Percentiles rank a stretch among this genome's conserved stretches.
These are phyloP conservation scores for Termitomyces sp. DNA, from an alignment of 768 basidiomycete genomes.

Conservation along the genomic window DNA sequence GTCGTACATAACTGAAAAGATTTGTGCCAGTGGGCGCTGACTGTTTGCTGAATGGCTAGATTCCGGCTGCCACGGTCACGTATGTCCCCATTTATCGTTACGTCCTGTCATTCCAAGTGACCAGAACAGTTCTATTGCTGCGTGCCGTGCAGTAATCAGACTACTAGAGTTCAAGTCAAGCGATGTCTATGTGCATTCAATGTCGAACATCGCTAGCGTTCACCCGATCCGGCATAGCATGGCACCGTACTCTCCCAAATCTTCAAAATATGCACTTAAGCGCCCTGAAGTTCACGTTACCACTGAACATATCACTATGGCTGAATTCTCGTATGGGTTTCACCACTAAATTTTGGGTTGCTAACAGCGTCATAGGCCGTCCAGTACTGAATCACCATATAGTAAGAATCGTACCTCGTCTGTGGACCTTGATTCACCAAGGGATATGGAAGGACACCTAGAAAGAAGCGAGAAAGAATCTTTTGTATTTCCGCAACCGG, in stretches of 20 bases:
- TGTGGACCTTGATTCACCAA: slow-evolving; percentile 22
- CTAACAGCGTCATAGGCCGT: slow-evolving; percentile 8
- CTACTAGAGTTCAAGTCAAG: slow-evolving; percentile 49
- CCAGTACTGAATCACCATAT: slow-evolving; percentile 21
- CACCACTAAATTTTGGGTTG: not conserved
- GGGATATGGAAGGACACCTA: slow-evolving; percentile 21
- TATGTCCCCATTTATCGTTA: slow-evolving; percentile 21
- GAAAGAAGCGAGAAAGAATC: slow-evolving; percentile 22
- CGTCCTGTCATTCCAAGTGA: not conserved
- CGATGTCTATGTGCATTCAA: slow-evolving; percentile 43
- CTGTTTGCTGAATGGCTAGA: slow-evolving; percentile 22
- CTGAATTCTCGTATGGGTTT: slow-evolving; percentile 43
- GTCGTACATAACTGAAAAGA: slow-evolving; percentile 12
- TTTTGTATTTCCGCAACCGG: slow-evolving; percentile 18
- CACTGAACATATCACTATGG: slow-evolving; percentile 57
- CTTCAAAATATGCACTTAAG: slow-evolving; percentile 25
- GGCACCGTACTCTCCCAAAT: slow-evolving; percentile 20
- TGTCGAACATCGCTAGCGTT: slow-evolving; percentile 31
- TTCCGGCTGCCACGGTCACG: slow-evolving; percentile 66
- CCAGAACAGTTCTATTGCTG: slow-evolving; percentile 47
- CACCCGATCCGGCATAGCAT: slow-evolving; percentile 28
- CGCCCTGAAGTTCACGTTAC: slow-evolving; percentile 52
- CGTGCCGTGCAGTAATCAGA: slow-evolving; percentile 65
- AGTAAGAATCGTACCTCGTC: slow-evolving; percentile 21
- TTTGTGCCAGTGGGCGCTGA: slow-evolving; percentile 7